A percentile compares a stretch with the other conserved stretches of the same genome.
Conservation (phyloP, 106 monocot genomes). For the Posidonia australis region DNA sequence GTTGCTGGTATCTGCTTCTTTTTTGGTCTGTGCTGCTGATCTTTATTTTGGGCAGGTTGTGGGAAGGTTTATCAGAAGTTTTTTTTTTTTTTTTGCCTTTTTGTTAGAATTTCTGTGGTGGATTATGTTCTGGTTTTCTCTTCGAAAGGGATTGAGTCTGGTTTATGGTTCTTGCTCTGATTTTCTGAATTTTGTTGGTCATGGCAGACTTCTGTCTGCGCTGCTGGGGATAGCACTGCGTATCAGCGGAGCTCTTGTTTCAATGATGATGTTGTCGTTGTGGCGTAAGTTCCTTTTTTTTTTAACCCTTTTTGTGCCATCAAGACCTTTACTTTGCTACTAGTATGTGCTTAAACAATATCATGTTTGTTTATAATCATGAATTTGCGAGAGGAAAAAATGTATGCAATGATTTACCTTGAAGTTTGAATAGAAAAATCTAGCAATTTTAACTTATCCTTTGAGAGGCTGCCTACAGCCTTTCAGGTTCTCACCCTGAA, state of each 20-base stretch:
- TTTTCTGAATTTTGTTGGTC: background rate
- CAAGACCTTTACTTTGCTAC: no score
- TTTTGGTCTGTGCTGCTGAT: no score
- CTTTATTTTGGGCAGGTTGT: background rate
- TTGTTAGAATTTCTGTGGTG: no score
- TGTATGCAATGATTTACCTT: no score
- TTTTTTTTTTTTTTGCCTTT: no score
- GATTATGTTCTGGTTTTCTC: background rate
- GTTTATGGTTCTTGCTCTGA: background rate
- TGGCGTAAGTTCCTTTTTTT: constrained; percentile 24
- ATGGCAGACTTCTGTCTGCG: constrained; percentile 31
- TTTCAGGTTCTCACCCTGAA: no score
- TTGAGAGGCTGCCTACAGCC: no score
- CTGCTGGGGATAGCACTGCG: constrained; percentile 34
- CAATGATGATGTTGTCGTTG: constrained; percentile 41
- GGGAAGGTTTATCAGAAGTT: no score
- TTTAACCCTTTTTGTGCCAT: background rate
- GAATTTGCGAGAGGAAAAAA: no score
- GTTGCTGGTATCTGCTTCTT: background rate
- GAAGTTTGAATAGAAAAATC: background rate
- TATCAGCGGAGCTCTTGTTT: constrained; percentile 31
- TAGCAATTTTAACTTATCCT: background rate
- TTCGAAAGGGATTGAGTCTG: background rate
- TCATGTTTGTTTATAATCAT: no score
- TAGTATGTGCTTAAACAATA: no score